Base-by-base conservation (phyloP, 202 grass and related monocot species). In the Hordeum pubiflorum region DNA sequence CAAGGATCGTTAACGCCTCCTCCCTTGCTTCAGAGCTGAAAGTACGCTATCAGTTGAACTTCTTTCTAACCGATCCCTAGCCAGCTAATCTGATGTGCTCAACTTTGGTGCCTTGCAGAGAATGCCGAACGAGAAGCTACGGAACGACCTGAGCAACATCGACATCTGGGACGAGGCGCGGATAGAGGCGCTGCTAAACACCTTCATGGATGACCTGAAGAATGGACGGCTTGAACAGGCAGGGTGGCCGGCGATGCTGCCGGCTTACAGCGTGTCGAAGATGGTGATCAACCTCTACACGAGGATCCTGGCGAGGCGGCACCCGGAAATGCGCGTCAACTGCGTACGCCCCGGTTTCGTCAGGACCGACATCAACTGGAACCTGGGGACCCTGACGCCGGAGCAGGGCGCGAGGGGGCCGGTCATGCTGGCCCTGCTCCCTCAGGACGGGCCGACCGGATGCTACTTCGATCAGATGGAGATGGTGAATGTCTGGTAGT, bases 11-110 rank as follows among this genome's bases (percentile, higher is more conserved):
- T 10, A 93, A 97, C 36, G 48, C 36, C 40, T 88, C 91, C 54
- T 97, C 94, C 39, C 85, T 93, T 9, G 64, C 66, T n/a, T 97
- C 89, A 7, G 94, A 97, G 76, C 85, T 91, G 12, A 89, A 93
- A 84, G 87, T 92, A 59, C 5, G 58, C 4, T 1, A 23, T 41
- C 23, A 27, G n/a, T 11, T 69, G 66, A 5, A 24, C 4, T 70
- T 15, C 67, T 24, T 68, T 39, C 34, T n/a, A 29, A 29, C 15
- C 6, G 11, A 5, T 40, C 43, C 52, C 34, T 41, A 34, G 6
- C 58, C 23, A n/a, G 52, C 10, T 11, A 38, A n/a, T 7, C 21
- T 57, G 0, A 3, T 11, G 34, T 13, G 4, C 1, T 10, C 39
- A 32, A 79, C 13, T 78, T 72, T 81, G 38, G 7, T 0, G 14